Evolutionary conservation across 2,329 filamentous ascomycete genomes (phyloP), one percentile per base, ranked within the genome.

Genomic region (Microcera coccophila): DNA sequence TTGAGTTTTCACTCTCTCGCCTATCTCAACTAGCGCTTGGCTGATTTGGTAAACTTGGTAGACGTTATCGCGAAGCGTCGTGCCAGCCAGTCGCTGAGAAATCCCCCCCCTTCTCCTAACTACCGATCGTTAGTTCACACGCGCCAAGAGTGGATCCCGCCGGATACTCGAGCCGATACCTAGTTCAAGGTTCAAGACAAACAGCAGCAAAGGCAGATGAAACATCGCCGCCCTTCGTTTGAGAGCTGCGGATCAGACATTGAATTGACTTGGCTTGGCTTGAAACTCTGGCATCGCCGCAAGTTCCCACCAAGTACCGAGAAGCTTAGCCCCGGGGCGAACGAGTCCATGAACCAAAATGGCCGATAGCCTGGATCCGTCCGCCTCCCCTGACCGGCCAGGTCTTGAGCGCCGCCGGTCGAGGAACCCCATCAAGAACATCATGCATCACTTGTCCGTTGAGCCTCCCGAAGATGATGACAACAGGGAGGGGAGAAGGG

Each of bases 391-490:
- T 46, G 52, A 14, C 48, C 51, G 38, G 54, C 55, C 31, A 46
- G 47, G 31, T 57, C 57, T 60, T 2, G 56, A 61, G 52, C 59
- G 61, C 28, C 60, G 62, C 26, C 54, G 63, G 18, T 66, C 62
- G 37, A 61, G 57, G 53, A 65, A 65, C 45, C 62, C 62, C 38
- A 52, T 66, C 36, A 60, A 55, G 38, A 64, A 59, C 43, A 65
- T 66, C 61, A 65, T 66, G 57, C 62, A 64, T 46, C 63, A 66
- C 43, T 61, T 66, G 36, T 64, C 63, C 22, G 63, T 66, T 38
- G 63, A 66, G 21, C 47, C 57, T 7, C 53, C 60, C 5, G 51
- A 58, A 24, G 54, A 57, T 21, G 55, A 63, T 16, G 54, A 57
- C 7, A 53, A 54, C 19, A 50, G 55, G 15, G 45, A 58, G 28